Conservation (phyloP, 2,329 filamentous ascomycete species). For the Neoscytalidium dimidiatum region DNA sequence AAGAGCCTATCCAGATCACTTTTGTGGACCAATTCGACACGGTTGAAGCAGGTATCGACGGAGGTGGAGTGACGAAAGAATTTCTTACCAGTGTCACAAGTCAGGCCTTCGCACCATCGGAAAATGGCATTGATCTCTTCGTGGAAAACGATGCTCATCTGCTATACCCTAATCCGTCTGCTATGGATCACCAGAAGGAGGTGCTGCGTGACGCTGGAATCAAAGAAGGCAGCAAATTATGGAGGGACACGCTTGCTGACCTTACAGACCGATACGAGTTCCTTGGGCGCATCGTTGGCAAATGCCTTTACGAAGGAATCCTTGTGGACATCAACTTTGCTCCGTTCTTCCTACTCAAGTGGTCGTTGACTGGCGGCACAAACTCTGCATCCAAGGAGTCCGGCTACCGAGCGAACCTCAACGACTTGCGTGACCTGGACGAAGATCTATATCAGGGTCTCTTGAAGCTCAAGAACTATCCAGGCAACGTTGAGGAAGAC, state of each 20-base stretch:
- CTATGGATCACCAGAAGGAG: conserved; percentile 69
- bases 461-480: conserved; percentile 78
- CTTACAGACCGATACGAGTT: conserved; percentile 83
- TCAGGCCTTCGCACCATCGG: conserved; percentile 72
- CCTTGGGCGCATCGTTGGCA: conserved; percentile 87
- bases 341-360: conserved; percentile 94
- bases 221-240: conserved; percentile 57
- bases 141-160: conserved; percentile 81
- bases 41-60: conserved; percentile 90
- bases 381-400: conserved; percentile 66
- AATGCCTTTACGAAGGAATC: conserved; percentile 96
- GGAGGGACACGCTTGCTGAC: conserved; percentile 58
- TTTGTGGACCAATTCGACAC: conserved; percentile 91
- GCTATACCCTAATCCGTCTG: conserved; percentile 83
- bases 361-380: conserved; percentile 73
- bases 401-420: conserved; percentile 86
- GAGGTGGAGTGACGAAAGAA: conserved; percentile 95
- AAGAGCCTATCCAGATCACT: conserved; percentile 94
- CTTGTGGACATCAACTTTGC: conserved; percentile 91
- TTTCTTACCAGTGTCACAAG: conserved; percentile 87
- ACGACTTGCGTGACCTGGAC: conserved; percentile 90
- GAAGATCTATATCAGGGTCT: conserved; percentile 88
- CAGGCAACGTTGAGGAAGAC: conserved; percentile 72
- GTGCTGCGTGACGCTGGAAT: conserved; percentile 55
- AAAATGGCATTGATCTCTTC: conserved; percentile 64